Evolutionary conservation across 2,329 filamentous ascomycete species (phyloP), one percentile per base, ranked within the genome.

Genomic region (Fusarium piperis): DNA sequence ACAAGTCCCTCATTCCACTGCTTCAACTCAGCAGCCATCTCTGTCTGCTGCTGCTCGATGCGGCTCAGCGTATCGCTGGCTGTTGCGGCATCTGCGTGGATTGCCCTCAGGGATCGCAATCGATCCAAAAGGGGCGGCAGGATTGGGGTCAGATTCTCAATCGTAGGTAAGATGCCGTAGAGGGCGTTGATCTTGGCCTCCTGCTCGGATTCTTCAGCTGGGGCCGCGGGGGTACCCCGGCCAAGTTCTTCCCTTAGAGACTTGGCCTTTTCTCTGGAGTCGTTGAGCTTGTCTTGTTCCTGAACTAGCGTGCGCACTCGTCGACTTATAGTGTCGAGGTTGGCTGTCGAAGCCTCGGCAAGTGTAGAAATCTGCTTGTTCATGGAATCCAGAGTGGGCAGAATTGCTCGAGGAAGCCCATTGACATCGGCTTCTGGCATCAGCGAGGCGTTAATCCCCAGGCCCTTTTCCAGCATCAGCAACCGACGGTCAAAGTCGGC

Each of bases 401-500:
- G 87, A 44, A 99, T 91, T 30, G 95, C 93, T 53, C 88, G 85
- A 13, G 88, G 86, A 6, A 88, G 78, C 16, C 86, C 86, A 62
- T 89, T 86, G 2, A 87, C 81, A 71, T 86, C 90, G 33, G 88
- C 82, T 73, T 91, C 90, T 1, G 92, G 88, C 71, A 93, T 85
- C 12, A 90, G 87, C 0, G 91, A 89, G 23, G 91, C 90, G 41
- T 90, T 92, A 55, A 97, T 88, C 11, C 96, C 96, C 30, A 99
- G 88, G 2, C 91, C 89, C 73, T 90, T 90, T 83, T 99, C 96
- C 53, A 99, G 85, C 32, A 92, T 84, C 3, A 92, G 85, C 20
- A 99, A 88, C 6, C 96, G 90, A 32, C 89, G 88, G 78, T 98
- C 95, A 76, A 99, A 98, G 70, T 96, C 93, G 26, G 95, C 93